Evolutionary conservation across 2,329 filamentous ascomycete genomes (phyloP).

Genomic region (Colletotrichum navitas): DNA sequence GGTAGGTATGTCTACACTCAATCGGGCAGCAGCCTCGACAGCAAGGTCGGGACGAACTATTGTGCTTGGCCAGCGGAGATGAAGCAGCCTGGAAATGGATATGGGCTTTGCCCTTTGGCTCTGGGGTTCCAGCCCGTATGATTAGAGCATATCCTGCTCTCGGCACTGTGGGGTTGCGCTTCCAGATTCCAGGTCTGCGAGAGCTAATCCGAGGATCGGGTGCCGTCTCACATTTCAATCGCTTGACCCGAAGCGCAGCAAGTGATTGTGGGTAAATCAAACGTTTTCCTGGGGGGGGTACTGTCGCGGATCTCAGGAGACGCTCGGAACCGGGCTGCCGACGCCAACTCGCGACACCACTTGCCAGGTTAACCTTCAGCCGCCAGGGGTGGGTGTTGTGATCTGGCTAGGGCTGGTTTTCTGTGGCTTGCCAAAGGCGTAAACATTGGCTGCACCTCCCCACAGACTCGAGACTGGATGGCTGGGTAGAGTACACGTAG

Average conservation of each 20-base stretch:
- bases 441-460: conserved; percentile 9
- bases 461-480: neutral
- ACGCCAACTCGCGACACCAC: conserved; percentile 30
- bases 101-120: neutral
- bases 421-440: neutral
- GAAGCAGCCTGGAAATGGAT: conserved; percentile 31
- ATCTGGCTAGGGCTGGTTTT: conserved; percentile 32
- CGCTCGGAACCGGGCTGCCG: conserved; percentile 36
- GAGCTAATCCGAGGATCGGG: conserved; percentile 17
- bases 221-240: neutral
- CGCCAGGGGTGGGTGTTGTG: conserved; percentile 16
- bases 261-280: conserved; percentile 35
- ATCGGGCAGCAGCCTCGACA: conserved; percentile 28
- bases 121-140: neutral
- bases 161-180: conserved; percentile 16
- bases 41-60: conserved; percentile 38
- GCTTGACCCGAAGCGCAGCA: conserved; percentile 7
- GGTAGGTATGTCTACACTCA: neutral
- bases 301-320: conserved; percentile 42
- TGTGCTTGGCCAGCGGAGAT: conserved; percentile 36
- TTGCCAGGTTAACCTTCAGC: conserved; percentile 27
- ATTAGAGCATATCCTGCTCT: neutral
- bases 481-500: too few relatives aligned
- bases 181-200: conserved; percentile 1
- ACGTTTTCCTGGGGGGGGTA: conserved; percentile 22